phyloP scores from a whole-genome alignment of 495 filamentous ascomycete genomes.

The Haplographium delicatum region DNA sequence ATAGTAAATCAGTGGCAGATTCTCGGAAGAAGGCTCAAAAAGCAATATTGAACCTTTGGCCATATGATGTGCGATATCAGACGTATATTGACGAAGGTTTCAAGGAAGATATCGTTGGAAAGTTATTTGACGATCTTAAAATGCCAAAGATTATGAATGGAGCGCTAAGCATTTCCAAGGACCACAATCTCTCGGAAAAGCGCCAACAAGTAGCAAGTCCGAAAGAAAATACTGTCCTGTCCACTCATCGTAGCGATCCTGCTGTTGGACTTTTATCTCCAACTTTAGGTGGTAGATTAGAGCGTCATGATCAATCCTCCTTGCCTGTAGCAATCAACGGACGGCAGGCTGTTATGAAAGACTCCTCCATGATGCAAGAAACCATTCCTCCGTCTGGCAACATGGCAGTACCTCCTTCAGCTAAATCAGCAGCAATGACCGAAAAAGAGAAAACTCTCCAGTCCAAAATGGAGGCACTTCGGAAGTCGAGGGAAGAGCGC shows the following conservation, averaged over 20 bases:
- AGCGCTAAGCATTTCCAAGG: background rate
- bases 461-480: conserved; percentile 31
- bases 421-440: conserved; percentile 19
- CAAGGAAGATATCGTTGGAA: conserved; percentile 52
- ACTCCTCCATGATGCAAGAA: conserved; percentile 19
- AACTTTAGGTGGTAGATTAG: background rate
- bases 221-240: too few relatives aligned
- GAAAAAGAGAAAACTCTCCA: conserved; percentile 26
- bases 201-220: too few relatives aligned
- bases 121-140: conserved; percentile 59
- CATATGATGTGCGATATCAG: conserved; percentile 60
- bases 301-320: background rate
- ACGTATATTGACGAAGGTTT: conserved; percentile 70
- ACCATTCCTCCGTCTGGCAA: conserved; percentile 26
- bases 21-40: conserved; percentile 62
- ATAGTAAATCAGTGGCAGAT: conserved; percentile 34
- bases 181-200: background rate
- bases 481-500: conserved; percentile 25
- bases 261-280: too few relatives aligned
- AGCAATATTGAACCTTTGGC: conserved; percentile 59
- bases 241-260: too few relatives aligned
- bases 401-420: conserved; percentile 5
- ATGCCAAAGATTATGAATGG: conserved; percentile 8
- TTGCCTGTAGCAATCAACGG: background rate
- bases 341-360: background rate